phyloP scores from a whole-genome alignment of 169 alveolate genomes.

The Plasmodium falciparum region DNA sequence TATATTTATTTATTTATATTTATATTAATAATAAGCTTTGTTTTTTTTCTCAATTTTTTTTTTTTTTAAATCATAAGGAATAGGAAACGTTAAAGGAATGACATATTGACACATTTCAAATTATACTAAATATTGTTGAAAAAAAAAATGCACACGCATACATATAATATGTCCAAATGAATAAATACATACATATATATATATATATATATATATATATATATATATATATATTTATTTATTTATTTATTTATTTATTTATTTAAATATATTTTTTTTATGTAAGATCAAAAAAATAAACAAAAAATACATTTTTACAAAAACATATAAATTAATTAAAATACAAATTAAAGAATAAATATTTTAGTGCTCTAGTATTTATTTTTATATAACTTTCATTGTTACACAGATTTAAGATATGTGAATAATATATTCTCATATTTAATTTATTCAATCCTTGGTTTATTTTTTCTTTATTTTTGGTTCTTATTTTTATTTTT shows the following conservation, averaged over 20 bases:
- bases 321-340: conserved; percentile 6
- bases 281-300: neutral
- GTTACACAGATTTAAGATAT: conserved; percentile 35
- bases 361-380: conserved; percentile 62
- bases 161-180: too few relatives aligned
- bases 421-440: conserved; percentile 18
- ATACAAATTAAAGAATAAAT: conserved; percentile 18
- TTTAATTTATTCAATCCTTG: neutral
- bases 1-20: neutral
- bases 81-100: too few relatives aligned
- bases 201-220: neutral
- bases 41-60: neutral
- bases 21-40: neutral
- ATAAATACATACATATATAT: too few relatives aligned
- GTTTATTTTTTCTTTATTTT: neutral
- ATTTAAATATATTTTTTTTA: neutral
- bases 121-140: too few relatives aligned
- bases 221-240: neutral
- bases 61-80: neutral
- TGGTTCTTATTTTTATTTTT: neutral
- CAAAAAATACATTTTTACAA: neutral
- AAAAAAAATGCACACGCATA: too few relatives aligned
- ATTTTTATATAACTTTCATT: conserved; percentile 53
- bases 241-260: neutral
- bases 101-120: too few relatives aligned